These are phyloP conservation scores for Brasenia schreberi DNA, from an alignment of 164 flowering plant genomes.

Conservation along the genomic window DNA sequence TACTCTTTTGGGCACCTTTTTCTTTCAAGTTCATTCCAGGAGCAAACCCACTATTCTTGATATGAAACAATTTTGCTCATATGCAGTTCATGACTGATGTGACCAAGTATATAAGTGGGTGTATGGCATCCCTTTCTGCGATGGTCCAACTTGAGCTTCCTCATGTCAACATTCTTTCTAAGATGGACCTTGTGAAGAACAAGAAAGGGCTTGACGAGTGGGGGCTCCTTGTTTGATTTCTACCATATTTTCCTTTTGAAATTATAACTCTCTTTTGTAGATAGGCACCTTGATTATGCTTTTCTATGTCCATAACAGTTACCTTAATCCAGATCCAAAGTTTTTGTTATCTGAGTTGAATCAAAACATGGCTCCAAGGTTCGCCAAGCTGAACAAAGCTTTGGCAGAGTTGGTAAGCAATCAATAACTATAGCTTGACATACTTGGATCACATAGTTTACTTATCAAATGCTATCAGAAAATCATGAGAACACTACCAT, in stretches of 20 bases:
- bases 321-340: slow-evolving; percentile 67
- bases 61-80: not conserved
- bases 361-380: slow-evolving; percentile 81
- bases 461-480: not conserved
- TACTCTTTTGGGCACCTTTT: slow-evolving; percentile 9
- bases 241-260: not conserved
- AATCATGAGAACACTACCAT: not conserved
- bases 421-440: not conserved
- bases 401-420: slow-evolving; percentile 69
- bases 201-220: slow-evolving; percentile 70
- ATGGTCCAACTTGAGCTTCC: slow-evolving; percentile 95
- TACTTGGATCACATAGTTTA: not conserved
- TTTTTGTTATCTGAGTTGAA: slow-evolving; percentile 65
- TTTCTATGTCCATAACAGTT: slow-evolving; percentile 25
- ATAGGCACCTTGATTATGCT: too few species aligned
- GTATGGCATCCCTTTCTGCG: slow-evolving; percentile 96
- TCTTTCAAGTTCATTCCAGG: too few species aligned
- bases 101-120: slow-evolving; percentile 93
- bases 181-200: slow-evolving; percentile 87
- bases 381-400: slow-evolving; percentile 68
- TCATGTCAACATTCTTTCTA: slow-evolving; percentile 85
- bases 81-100: slow-evolving; percentile 90
- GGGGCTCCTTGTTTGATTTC: slow-evolving; percentile 8
- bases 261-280: too few species aligned
- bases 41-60: too few species aligned